Conservation (phyloP, 345 rosid genomes). For the Populus davidiana region DNA sequence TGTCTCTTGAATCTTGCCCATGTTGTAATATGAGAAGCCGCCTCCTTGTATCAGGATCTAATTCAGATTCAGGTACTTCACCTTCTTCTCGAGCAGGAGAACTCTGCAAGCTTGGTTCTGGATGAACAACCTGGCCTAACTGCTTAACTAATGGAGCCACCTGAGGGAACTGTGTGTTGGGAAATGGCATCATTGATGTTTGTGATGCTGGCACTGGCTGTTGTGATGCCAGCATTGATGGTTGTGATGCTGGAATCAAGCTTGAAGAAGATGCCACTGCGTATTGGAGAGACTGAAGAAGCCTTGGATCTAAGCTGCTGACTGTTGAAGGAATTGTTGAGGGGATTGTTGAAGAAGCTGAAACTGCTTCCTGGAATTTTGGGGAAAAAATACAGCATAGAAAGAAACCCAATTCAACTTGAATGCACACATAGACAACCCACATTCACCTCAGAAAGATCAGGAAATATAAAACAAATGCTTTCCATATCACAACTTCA, state of each 20-base stretch:
- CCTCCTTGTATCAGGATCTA: constrained; percentile 97
- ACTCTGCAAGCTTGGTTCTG: constrained; percentile 73
- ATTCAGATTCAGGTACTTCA: constrained; percentile 95
- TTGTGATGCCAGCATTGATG: constrained; percentile 23
- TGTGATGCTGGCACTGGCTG: constrained; percentile 49
- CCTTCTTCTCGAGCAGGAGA: constrained; percentile 99
- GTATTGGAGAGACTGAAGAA: constrained; percentile 51
- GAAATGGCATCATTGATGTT: constrained; percentile 42
- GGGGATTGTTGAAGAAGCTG: constrained; percentile 55
- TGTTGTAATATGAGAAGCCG: constrained; percentile 96
- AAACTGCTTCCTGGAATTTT: constrained; percentile 65
- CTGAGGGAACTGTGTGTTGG: constrained; percentile 53
- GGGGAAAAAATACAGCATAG: constrained; percentile 20
- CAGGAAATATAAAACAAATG: not conserved
- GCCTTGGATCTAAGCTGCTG: constrained; percentile 61
- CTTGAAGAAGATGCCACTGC: constrained; percentile 64
- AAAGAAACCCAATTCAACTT: constrained; percentile 7
- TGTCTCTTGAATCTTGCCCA: constrained; percentile 89
- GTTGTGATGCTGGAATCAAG: constrained; percentile 40
- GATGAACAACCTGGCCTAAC: constrained; percentile 46
- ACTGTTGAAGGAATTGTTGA: constrained; percentile 50
- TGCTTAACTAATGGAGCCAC: constrained; percentile 55
- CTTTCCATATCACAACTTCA: not conserved
- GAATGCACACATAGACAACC: not conserved
- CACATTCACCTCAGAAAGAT: not conserved